phyloP scores from a whole-genome alignment of 129 eudicot species.

The Centrapalus pauciflorus region DNA sequence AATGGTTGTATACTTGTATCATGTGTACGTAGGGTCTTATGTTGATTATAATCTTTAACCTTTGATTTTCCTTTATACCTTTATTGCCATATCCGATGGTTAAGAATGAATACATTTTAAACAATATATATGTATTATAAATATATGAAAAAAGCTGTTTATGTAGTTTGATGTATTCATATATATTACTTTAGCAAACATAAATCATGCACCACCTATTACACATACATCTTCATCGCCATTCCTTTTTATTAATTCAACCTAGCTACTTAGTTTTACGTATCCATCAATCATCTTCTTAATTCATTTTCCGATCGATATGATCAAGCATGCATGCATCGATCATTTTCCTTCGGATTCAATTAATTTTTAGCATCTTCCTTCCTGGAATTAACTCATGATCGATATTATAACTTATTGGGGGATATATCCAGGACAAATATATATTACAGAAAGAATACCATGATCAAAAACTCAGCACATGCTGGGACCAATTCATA shows the following conservation, averaged over 20 bases:
- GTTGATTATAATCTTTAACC: no score
- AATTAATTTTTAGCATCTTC: no score
- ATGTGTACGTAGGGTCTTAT: no score
- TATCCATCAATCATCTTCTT: constrained; percentile 22
- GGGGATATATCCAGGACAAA: background rate
- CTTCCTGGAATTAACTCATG: background rate
- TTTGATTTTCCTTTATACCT: no score
- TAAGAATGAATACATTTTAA: no score
- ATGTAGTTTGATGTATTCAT: no score
- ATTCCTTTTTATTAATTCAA: constrained; percentile 27
- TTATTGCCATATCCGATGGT: no score
- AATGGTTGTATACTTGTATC: no score
- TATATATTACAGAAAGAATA: background rate
- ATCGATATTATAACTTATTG: no score
- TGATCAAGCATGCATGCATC: no score
- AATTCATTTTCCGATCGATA: constrained; percentile 19
- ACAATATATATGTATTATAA: no score
- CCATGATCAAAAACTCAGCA: constrained; percentile 15
- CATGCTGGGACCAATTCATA: constrained; percentile 4
- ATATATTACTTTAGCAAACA: background rate
- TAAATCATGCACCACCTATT: constrained; percentile 33
- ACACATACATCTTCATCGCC: constrained; percentile 24
- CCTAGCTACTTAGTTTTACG: constrained; percentile 8
- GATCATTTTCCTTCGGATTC: background rate
- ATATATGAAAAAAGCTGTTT: background rate